Conservation (phyloP, 306 rosid genomes). For the Hippophae rhamnoides region DNA sequence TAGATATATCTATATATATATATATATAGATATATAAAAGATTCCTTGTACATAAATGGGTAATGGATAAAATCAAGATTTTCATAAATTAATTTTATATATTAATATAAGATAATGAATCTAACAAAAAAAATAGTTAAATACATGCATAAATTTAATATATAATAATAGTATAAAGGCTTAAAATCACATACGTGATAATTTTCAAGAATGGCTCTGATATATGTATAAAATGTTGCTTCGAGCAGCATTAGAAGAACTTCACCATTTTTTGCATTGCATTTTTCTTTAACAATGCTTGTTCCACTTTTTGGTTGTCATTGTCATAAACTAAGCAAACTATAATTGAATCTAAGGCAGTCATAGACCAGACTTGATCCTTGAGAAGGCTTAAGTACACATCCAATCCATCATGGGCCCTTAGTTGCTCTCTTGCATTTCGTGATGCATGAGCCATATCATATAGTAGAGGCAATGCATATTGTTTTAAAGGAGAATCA, state of each 20-base stretch:
- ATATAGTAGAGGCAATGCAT: slow-evolving; percentile 87
- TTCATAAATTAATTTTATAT: too few species aligned
- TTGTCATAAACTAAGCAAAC: slow-evolving; percentile 93
- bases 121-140: not conserved
- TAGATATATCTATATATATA: too few species aligned
- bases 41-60: too few species aligned
- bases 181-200: slow-evolving; percentile 56
- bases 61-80: too few species aligned
- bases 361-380: slow-evolving; percentile 89
- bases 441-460: slow-evolving; percentile 99
- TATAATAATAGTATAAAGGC: slow-evolving; percentile 10
- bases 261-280: slow-evolving; percentile 92
- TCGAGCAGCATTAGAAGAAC: slow-evolving; percentile 93
- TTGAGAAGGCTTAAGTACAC: slow-evolving; percentile 94
- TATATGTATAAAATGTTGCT: slow-evolving; percentile 88
- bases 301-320: slow-evolving; percentile 90
- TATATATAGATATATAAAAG: too few species aligned
- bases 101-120: too few species aligned
- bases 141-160: not conserved
- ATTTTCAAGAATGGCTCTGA: slow-evolving; percentile 97
- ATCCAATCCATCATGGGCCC: slow-evolving; percentile 99
- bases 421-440: slow-evolving; percentile 90
- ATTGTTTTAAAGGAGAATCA: slow-evolving; percentile 76
- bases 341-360: slow-evolving; percentile 90
- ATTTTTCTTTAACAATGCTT: slow-evolving; percentile 82